phyloP scores from a whole-genome alignment of 768 basidiomycete species.

The Xerocomus spinulosus region DNA sequence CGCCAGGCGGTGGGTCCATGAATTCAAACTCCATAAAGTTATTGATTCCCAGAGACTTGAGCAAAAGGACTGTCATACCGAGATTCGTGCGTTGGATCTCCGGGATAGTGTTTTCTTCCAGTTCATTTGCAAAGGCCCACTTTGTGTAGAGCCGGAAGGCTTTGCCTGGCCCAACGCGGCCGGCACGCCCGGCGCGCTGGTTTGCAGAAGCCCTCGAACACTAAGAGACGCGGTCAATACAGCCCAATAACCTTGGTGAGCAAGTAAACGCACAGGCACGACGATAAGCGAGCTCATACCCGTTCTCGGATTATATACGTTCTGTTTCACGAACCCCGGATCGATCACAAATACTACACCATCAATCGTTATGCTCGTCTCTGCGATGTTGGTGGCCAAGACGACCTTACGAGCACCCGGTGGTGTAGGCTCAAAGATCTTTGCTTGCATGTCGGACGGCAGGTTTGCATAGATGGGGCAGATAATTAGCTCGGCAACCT shows the following conservation, averaged over 20 bases:
- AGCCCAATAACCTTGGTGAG: neutral
- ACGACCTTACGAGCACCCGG: slow-evolving; percentile 96
- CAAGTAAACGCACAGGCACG: slow-evolving; percentile 69
- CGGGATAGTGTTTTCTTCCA: slow-evolving; percentile 95
- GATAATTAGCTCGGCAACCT: slow-evolving; percentile 88
- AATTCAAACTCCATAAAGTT: slow-evolving; percentile 98
- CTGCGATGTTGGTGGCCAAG: slow-evolving; percentile 98
- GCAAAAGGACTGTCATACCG: slow-evolving; percentile 88
- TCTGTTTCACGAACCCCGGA: slow-evolving; percentile 99
- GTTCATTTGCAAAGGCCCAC: slow-evolving; percentile 94
- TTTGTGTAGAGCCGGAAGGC: slow-evolving; percentile 98
- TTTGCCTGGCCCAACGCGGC: slow-evolving; percentile 96
- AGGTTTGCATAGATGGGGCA: slow-evolving; percentile 99
- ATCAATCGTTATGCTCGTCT: slow-evolving; percentile 98
- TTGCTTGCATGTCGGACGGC: slow-evolving; percentile 99
- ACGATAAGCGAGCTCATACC: slow-evolving; percentile 97
- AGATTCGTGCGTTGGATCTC: slow-evolving; percentile 99
- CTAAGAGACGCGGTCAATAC: slow-evolving; percentile 33
- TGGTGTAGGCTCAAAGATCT: slow-evolving; percentile 98
- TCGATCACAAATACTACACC: slow-evolving; percentile 99
- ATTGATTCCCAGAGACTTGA: slow-evolving; percentile 97
- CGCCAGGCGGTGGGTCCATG: slow-evolving; percentile 95
- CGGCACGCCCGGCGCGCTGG: slow-evolving; percentile 94
- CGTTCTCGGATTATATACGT: slow-evolving; percentile 96
- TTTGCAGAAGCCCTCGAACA: slow-evolving; percentile 97